Percentiles rank a stretch among this genome's conserved stretches.
phyloP scores from a whole-genome alignment of 805 yeast species.

The Saccharomyces eubayanus region DNA sequence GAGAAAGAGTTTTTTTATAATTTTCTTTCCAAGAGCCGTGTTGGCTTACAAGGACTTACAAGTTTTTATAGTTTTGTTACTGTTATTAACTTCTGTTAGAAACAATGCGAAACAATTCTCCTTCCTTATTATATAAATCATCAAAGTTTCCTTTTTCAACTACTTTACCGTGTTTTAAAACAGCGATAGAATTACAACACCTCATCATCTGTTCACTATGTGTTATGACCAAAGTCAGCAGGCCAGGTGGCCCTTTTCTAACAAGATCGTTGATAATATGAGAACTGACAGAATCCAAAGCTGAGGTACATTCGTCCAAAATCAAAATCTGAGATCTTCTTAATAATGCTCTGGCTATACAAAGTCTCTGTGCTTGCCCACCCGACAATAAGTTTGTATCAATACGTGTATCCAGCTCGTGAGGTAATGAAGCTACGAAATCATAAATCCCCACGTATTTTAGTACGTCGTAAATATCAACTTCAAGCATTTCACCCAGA shows the following conservation, averaged over 20 bases:
- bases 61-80: neutral
- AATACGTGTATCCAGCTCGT: constrained; percentile 52
- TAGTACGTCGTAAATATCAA: constrained; percentile 35
- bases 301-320: constrained; percentile 86
- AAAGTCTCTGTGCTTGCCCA: constrained; percentile 82
- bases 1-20: neutral
- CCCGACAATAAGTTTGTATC: constrained; percentile 60
- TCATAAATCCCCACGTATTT: constrained; percentile 43
- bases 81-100: neutral
- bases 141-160: constrained; percentile 38
- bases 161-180: constrained; percentile 42
- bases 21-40: neutral
- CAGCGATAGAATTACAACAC: constrained; percentile 43
- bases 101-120: constrained; percentile 28
- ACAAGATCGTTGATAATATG: constrained; percentile 44
- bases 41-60: neutral
- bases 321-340: constrained; percentile 55
- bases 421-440: constrained; percentile 46
- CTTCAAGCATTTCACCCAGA: constrained; percentile 24
- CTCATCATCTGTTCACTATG: constrained; percentile 65
- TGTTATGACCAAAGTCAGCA: constrained; percentile 56
- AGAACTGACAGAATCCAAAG: constrained; percentile 63
- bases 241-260: constrained; percentile 30
- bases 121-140: constrained; percentile 18
- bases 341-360: constrained; percentile 74